Evolutionary conservation across 805 yeast genomes (phyloP).

Genomic region (Saturnispora saitoi): DNA sequence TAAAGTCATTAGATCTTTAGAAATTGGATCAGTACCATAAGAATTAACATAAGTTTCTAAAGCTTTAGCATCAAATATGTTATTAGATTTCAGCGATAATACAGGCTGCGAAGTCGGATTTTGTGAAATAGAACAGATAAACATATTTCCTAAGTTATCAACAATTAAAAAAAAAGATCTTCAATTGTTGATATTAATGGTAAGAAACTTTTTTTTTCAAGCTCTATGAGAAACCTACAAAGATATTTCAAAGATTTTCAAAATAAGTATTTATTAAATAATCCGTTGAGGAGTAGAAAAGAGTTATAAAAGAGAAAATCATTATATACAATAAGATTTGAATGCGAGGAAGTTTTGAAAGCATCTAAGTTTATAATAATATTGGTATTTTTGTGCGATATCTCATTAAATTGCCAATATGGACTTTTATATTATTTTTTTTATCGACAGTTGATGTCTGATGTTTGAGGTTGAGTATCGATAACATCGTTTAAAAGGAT

Average conservation of each 20-base stretch:
- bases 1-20: slow-evolving; percentile 46
- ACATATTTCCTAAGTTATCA: slow-evolving; percentile 7
- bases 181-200: neutral
- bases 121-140: slow-evolving; percentile 47
- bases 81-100: slow-evolving; percentile 61
- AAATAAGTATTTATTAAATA: slow-evolving; percentile 4
- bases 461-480: neutral
- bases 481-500: neutral
- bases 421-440: neutral
- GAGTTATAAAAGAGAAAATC: slow-evolving; percentile 5
- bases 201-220: neutral
- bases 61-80: slow-evolving; percentile 57
- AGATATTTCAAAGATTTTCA: neutral
- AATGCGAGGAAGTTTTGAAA: neutral
- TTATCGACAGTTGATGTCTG: slow-evolving; percentile 16
- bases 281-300: slow-evolving; percentile 18
- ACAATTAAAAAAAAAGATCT: neutral
- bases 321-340: neutral
- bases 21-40: slow-evolving; percentile 68
- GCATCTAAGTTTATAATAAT: slow-evolving; percentile 1
- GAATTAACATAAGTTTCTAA: slow-evolving; percentile 55
- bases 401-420: slow-evolving; percentile 5
- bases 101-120: slow-evolving; percentile 64
- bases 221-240: neutral
- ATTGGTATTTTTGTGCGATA: slow-evolving; percentile 1